Conservation (phyloP, 768 basidiomycete genomes). For the Rhodotorula toruloides region DNA sequence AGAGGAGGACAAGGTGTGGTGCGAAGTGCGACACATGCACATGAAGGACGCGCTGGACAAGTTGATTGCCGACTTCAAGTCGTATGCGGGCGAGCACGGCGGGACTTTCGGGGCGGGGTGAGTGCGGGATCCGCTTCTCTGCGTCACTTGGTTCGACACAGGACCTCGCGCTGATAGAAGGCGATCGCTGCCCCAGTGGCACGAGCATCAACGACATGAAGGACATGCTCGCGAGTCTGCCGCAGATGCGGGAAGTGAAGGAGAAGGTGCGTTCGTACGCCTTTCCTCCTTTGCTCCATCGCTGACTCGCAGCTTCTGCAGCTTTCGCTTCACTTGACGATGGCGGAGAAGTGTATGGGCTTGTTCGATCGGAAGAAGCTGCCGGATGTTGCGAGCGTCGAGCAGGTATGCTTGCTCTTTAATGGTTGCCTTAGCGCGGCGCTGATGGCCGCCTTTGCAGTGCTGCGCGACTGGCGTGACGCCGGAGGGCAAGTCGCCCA, state of each 20-base stretch:
- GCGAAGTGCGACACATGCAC: conserved; percentile 88
- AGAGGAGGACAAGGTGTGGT: conserved; percentile 86
- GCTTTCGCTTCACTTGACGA: conserved; percentile 93
- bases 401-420: conserved; percentile 60
- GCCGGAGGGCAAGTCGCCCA: conserved; percentile 88
- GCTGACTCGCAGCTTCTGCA: conserved; percentile 45
- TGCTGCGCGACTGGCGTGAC: conserved; percentile 90
- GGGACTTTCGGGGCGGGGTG: conserved; percentile 79
- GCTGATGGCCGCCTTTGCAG: conserved; percentile 48
- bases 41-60: conserved; percentile 99
- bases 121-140: conserved; percentile 15
- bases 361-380: conserved; percentile 85
- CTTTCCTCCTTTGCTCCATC: neutral
- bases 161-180: conserved; percentile 25
- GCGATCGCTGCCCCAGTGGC: conserved; percentile 55
- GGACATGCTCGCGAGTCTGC: conserved; percentile 92
- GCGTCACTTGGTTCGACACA: neutral
- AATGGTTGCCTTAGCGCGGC: neutral
- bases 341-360: conserved; percentile 96
- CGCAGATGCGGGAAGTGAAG: conserved; percentile 89
- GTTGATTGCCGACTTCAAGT: conserved; percentile 90
- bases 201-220: conserved; percentile 95
- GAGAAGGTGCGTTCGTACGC: conserved; percentile 62
- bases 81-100: conserved; percentile 87
- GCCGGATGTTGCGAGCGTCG: conserved; percentile 73